phyloP scores from a whole-genome alignment of 164 flowering plant species.

The Chimonanthus praecox region DNA sequence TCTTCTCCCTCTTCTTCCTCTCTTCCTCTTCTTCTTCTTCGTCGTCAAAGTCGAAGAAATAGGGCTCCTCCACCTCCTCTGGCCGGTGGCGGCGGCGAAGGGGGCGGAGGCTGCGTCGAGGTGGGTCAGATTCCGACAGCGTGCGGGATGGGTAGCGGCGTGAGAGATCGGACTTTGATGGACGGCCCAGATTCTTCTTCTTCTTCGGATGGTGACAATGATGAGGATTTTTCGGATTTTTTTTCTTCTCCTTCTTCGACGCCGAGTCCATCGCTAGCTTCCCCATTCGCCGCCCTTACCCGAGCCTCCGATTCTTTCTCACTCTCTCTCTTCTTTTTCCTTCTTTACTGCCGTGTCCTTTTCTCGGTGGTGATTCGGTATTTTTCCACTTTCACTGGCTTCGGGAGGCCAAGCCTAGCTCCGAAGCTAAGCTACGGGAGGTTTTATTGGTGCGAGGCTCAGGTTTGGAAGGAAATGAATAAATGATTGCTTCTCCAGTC shows the following conservation, averaged over 20 bases:
- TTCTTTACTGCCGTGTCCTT: neutral
- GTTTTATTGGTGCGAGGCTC: too few species aligned
- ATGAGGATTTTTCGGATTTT: neutral
- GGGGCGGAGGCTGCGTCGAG: conserved; percentile 9
- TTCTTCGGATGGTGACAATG: conserved; percentile 9
- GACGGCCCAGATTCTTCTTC: conserved; percentile 79
- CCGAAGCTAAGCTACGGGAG: neutral
- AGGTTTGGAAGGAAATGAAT: too few species aligned
- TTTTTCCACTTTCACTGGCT: too few species aligned
- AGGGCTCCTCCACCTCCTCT: conserved; percentile 24
- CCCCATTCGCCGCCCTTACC: conserved; percentile 31
- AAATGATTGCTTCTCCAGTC: neutral
- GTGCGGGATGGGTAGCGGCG: conserved; percentile 16
- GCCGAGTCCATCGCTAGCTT: conserved; percentile 44
- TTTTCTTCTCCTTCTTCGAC: conserved; percentile 10
- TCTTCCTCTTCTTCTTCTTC: conserved; percentile 28
- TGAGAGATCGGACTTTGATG: conserved; percentile 56
- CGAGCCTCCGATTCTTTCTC: conserved; percentile 15
- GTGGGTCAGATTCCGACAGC: conserved; percentile 31
- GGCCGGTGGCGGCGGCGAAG: conserved; percentile 9
- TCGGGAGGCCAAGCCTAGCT: too few species aligned
- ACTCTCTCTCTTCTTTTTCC: conserved; percentile 18
- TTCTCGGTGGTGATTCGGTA: too few species aligned
- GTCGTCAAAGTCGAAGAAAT: conserved; percentile 18
- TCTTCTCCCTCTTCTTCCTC: conserved; percentile 50